Evolutionary conservation across 2,329 filamentous ascomycete genomes (phyloP), one percentile per base, ranked within the genome.

Genomic region (Thielaviopsis musarum): DNA sequence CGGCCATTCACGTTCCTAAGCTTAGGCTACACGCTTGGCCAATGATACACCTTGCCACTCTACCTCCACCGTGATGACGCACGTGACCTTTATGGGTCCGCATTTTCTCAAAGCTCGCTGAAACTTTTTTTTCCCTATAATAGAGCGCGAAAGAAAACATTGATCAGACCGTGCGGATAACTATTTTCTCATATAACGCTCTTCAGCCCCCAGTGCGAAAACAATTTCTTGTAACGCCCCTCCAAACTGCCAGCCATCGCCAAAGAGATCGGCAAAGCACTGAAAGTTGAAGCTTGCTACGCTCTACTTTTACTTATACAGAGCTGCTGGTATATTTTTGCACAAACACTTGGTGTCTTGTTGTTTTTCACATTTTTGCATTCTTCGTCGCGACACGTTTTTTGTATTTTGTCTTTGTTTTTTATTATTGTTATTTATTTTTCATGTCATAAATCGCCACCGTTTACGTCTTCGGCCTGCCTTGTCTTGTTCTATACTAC

Each of bases 181-280:
- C 28, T 57, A 57, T 55, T 57, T 38, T 21, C 54, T 57, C 34
- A 60, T 54, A 52, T 51, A 60, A 34, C 7, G 6, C 30, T 54
- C 34, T 21, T 55, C 30, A 34, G 30, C 6, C 7, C 59, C 59
- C 59, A 61, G 59, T 61, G 59, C 59, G 59, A 61, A 61, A 57
- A 61, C 56, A 28, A 45, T 38, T 41, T 38, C 30, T 19, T 52
- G 21, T 53, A 49, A 59, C 52, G 24, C 58, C 52, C 26, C 51
- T 52, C 59, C 53, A 48, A 26, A 48, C 45, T 19, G 55, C 54
- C 59, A 53, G 38, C 48, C 56, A 58, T 57, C 59, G 19, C 48
- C 48, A 60, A 60, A 57, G 26, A 53, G 55, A 60, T 60, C 54
- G 56, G 49, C 56, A 58, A 55, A 22, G 51, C 28, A 60, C 24